Evolutionary conservation across 2,329 filamentous ascomycete genomes (phyloP).

Genomic region (Claviceps paspali): DNA sequence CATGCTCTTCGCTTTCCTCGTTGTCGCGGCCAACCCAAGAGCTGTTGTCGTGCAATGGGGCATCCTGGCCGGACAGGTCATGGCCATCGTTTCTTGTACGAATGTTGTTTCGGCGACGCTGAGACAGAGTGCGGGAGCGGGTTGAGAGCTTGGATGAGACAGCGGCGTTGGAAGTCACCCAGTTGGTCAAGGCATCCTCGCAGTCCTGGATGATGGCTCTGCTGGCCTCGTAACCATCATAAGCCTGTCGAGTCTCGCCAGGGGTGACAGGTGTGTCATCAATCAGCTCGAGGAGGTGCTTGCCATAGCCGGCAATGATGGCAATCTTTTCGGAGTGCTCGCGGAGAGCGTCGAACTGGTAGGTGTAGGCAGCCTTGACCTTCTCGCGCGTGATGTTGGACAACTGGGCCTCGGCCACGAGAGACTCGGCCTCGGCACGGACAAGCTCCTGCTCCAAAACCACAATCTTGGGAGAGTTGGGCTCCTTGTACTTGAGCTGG

Average conservation of each 20-base stretch:
- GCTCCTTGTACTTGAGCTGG: conserved; percentile 98
- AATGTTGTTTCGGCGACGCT: conserved; percentile 63
- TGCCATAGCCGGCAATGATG: conserved; percentile 94
- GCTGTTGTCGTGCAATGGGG: conserved; percentile 60
- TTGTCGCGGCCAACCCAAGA: conserved; percentile 71
- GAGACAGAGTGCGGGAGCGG: conserved; percentile 74
- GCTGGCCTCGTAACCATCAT: conserved; percentile 95
- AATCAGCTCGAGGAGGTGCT: conserved; percentile 92
- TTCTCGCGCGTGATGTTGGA: conserved; percentile 99
- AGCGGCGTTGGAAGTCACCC: conserved; percentile 80
- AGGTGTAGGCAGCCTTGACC: conserved; percentile 94
- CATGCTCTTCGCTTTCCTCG: conserved; percentile 51
- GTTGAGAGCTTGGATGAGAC: conserved; percentile 78
- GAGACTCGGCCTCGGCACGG: conserved; percentile 94
- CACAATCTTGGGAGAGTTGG: conserved; percentile 92
- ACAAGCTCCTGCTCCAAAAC: conserved; percentile 98
- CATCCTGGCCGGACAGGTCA: conserved; percentile 72
- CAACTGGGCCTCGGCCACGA: conserved; percentile 93
- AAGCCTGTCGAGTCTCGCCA: conserved; percentile 86
- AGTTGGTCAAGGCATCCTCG: conserved; percentile 93
- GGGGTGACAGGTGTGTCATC: conserved; percentile 96
- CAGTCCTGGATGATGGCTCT: conserved; percentile 99
- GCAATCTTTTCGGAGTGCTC: conserved; percentile 98
- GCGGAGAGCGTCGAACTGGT: conserved; percentile 93
- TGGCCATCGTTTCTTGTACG: conserved; percentile 52